phyloP scores from a whole-genome alignment of 139 green algal genomes.

The Diplosphaera chodatii region DNA sequence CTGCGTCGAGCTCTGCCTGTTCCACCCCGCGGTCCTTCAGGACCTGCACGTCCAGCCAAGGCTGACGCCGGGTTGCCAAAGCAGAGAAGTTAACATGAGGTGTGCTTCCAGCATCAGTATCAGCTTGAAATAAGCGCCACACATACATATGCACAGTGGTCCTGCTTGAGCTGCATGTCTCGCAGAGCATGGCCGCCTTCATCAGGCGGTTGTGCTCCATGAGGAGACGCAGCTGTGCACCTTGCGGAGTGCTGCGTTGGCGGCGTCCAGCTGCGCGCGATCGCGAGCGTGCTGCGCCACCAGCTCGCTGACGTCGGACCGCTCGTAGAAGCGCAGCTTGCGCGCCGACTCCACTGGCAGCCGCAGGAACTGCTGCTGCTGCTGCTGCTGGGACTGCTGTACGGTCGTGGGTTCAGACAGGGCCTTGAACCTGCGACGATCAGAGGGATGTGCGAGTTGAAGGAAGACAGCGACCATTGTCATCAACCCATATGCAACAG shows the following conservation, averaged over 20 bases:
- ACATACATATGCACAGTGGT: no score
- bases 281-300: slow-evolving; percentile 34
- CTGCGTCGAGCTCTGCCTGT: slow-evolving; percentile 4
- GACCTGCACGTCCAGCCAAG: neutral
- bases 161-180: no score
- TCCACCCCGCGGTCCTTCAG: slow-evolving; percentile 3
- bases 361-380: slow-evolving; percentile 7
- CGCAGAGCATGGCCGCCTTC: no score
- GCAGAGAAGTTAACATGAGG: no score
- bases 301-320: slow-evolving; percentile 36
- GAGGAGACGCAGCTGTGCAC: neutral
- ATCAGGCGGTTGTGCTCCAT: neutral
- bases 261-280: slow-evolving; percentile 41
- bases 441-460: neutral
- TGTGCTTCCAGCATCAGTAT: no score
- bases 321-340: slow-evolving; percentile 61
- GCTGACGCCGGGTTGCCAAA: no score
- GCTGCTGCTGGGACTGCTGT: neutral
- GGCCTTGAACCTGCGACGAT: neutral
- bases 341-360: slow-evolving; percentile 47
- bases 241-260: slow-evolving; percentile 33
- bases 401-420: no score
- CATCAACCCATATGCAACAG: no score
- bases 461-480: no score
- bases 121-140: no score